Conservation (phyloP, 1,139 yeast species). For the Debaryomycetaceae sp. region DNA sequence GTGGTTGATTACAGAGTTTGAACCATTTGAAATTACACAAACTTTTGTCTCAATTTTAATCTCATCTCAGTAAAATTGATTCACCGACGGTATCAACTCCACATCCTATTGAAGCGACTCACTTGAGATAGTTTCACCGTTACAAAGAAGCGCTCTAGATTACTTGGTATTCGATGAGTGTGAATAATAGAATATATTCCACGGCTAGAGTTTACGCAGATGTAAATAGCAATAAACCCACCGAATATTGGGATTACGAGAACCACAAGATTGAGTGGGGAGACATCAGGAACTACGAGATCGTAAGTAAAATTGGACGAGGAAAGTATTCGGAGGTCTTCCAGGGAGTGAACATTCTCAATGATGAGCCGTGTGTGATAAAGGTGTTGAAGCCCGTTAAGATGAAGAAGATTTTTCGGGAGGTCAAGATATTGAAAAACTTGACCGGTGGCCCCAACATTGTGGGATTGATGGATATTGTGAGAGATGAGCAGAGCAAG, state of each 20-base stretch:
- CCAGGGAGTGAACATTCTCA: constrained; percentile 53
- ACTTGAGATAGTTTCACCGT: neutral
- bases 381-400: constrained; percentile 79
- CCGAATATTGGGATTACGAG: constrained; percentile 93
- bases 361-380: constrained; percentile 57
- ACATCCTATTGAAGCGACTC: neutral
- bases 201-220: constrained; percentile 88
- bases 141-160: neutral
- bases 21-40: neutral
- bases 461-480: constrained; percentile 65
- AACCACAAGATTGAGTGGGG: constrained; percentile 72
- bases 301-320: constrained; percentile 87
- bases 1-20: too few species aligned
- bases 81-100: neutral
- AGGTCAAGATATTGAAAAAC: constrained; percentile 71
- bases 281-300: constrained; percentile 76
- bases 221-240: constrained; percentile 73
- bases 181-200: constrained; percentile 47
- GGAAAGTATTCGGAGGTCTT: constrained; percentile 98
- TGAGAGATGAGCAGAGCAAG: constrained; percentile 68
- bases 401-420: constrained; percentile 74
- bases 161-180: constrained; percentile 18
- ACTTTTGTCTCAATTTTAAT: neutral
- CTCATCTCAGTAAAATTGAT: neutral
- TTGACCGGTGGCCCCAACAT: constrained; percentile 74